Percentiles rank a stretch among this genome's conserved stretches.
phyloP scores from a whole-genome alignment of 139 green algal species.

The Chlamydomonas eustigma region DNA sequence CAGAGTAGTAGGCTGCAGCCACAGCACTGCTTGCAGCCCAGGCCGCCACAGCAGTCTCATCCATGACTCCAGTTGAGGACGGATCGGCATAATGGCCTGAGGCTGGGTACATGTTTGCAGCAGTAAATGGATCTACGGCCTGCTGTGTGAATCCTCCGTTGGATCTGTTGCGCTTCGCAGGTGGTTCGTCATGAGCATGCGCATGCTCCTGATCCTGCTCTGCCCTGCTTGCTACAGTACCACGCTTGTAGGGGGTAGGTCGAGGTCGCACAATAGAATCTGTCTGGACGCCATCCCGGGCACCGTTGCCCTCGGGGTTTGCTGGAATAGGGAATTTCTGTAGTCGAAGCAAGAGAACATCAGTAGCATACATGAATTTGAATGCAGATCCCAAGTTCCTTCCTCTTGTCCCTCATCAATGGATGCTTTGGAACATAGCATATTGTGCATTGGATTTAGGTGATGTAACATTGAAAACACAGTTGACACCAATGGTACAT shows the following conservation, averaged over 20 bases:
- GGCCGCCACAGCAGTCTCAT: not conserved
- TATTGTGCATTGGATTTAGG: no score
- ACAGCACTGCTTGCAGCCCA: not conserved
- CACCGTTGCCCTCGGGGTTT: constrained; percentile 11
- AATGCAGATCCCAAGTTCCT: no score
- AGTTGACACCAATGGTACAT: no score
- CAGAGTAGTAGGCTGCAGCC: not conserved
- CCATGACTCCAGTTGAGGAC: no score
- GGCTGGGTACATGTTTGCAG: not conserved
- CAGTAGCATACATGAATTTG: no score
- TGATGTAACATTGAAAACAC: no score
- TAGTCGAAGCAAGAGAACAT: no score
- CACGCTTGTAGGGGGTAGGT: not conserved
- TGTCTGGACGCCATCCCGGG: not conserved
- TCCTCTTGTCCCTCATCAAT: no score
- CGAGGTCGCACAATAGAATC: not conserved
- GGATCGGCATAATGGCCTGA: no score
- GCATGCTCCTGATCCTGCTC: constrained; percentile 3
- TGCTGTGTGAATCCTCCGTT: not conserved
- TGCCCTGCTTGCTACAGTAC: not conserved
- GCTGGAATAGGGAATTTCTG: constrained; percentile 14
- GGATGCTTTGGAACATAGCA: not conserved
- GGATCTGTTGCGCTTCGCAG: not conserved
- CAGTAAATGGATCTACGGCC: not conserved
- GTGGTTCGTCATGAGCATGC: not conserved